These are phyloP conservation scores for Camellia granthamiana DNA, from an alignment of 148 eudicot species.

Conservation along the genomic window DNA sequence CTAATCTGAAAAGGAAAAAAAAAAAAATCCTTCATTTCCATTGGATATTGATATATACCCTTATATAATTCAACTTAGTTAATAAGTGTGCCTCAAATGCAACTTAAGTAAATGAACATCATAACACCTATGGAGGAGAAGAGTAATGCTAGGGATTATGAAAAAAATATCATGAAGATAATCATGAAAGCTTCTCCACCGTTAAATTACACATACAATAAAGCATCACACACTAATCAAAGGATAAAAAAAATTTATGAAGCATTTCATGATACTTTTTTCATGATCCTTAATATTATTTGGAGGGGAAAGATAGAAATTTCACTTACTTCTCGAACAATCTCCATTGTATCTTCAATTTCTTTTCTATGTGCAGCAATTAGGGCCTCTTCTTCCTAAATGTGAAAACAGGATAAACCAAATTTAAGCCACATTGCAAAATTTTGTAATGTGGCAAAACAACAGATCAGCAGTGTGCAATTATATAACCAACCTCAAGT, in stretches of 20 bases:
- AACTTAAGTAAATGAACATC: neutral
- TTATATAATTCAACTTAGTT: too few relatives aligned
- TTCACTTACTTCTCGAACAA: conserved; percentile 92
- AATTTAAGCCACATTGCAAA: neutral
- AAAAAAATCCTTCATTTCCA: neutral
- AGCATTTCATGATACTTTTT: too few relatives aligned
- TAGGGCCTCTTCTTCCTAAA: conserved; percentile 95
- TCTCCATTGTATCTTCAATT: conserved; percentile 99
- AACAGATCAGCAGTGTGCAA: neutral
- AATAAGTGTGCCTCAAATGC: too few relatives aligned
- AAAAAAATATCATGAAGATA: too few relatives aligned
- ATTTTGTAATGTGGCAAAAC: neutral
- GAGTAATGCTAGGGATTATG: too few relatives aligned
- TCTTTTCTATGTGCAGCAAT: conserved; percentile 97
- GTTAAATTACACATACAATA: too few relatives aligned
- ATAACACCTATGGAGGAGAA: neutral
- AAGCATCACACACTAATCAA: too few relatives aligned
- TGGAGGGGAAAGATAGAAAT: neutral
- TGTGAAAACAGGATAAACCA: conserved; percentile 11
- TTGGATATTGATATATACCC: neutral
- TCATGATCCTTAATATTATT: too few relatives aligned
- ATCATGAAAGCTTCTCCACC: too few relatives aligned
- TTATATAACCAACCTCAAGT: conserved; percentile 61
- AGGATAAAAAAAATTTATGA: too few relatives aligned
- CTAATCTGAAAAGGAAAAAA: too few relatives aligned